Conservation (phyloP, 2,329 filamentous ascomycete genomes). For the Blumeriella jaapii region DNA sequence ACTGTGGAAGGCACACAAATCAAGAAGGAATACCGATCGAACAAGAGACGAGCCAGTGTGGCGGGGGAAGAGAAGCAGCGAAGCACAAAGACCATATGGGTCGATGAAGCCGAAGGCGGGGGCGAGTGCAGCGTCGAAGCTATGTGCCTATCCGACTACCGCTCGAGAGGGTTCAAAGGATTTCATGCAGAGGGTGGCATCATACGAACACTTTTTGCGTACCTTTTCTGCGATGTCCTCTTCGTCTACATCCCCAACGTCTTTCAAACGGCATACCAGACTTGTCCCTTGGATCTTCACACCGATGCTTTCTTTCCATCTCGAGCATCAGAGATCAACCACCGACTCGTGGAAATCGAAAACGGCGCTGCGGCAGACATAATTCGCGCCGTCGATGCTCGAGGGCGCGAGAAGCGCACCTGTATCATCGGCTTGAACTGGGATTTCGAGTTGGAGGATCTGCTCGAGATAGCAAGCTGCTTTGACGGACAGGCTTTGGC, state of each 20-base stretch:
- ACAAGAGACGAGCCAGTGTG: constrained; percentile 13
- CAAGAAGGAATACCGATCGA: constrained; percentile 41
- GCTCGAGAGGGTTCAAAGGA: constrained; percentile 74
- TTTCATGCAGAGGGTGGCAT: constrained; percentile 91
- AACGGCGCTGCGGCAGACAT: constrained; percentile 66
- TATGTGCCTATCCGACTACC: constrained; percentile 87
- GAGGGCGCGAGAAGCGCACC: constrained; percentile 58
- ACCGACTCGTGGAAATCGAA: constrained; percentile 71
- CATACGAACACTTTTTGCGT: constrained; percentile 78
- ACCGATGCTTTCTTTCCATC: constrained; percentile 86
- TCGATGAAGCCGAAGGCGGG: constrained; percentile 59
- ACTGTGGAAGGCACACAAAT: constrained; percentile 68
- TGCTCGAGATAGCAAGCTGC: constrained; percentile 66
- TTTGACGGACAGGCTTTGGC: constrained; percentile 74
- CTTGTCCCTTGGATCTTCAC: constrained; percentile 82
- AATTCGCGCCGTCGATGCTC: constrained; percentile 55
- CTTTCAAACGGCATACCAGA: constrained; percentile 92
- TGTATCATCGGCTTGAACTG: constrained; percentile 89
- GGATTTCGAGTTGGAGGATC: constrained; percentile 69
- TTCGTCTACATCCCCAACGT: constrained; percentile 93
- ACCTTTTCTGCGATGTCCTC: constrained; percentile 86
- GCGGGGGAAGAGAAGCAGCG: constrained; percentile 26
- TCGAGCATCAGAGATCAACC: constrained; percentile 81
- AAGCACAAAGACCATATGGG: constrained; percentile 72
- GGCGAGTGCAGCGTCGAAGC: constrained; percentile 80